phyloP scores from a whole-genome alignment of 257 asterid species.

The Przewalskia tangutica region DNA sequence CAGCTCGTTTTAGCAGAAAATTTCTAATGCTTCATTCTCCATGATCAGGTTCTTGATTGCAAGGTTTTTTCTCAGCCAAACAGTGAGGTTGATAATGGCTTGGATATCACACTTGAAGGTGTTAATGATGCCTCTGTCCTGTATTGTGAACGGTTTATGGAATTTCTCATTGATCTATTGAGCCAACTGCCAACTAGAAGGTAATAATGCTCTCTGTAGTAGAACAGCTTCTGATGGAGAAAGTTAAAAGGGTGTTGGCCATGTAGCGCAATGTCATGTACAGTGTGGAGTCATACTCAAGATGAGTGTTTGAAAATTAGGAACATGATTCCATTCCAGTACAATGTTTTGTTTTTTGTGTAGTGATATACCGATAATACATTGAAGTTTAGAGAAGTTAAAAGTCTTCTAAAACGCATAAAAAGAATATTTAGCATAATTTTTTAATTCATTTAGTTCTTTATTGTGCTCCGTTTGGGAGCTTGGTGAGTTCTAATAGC shows the following conservation, averaged over 20 bases:
- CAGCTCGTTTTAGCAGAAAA: slow-evolving; percentile 8
- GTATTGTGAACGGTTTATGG: slow-evolving; percentile 96
- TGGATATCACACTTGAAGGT: slow-evolving; percentile 20
- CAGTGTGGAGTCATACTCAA: neutral
- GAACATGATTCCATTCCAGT: neutral
- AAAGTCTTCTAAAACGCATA: neutral
- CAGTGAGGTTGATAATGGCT: slow-evolving; percentile 29
- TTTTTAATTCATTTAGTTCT: slow-evolving; percentile 1
- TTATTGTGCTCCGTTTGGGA: neutral
- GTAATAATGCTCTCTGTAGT: slow-evolving; percentile 20
- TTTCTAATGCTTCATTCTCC: slow-evolving; percentile 14
- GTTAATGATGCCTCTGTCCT: slow-evolving; percentile 66
- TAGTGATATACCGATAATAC: neutral
- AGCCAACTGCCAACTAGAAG: slow-evolving; percentile 99
- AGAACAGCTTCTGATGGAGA: neutral
- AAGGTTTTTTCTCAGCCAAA: slow-evolving; percentile 43
- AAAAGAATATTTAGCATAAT: neutral
- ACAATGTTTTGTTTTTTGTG: neutral
- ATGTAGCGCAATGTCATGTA: neutral
- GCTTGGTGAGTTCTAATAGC: neutral
- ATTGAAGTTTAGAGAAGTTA: neutral
- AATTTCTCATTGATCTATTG: slow-evolving; percentile 94
- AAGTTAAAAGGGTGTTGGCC: neutral
- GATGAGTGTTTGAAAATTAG: neutral
- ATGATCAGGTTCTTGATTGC: slow-evolving; percentile 67